Conservation (phyloP, 1,284 basidiomycete genomes). For the Sporisorium graminicola region DNA sequence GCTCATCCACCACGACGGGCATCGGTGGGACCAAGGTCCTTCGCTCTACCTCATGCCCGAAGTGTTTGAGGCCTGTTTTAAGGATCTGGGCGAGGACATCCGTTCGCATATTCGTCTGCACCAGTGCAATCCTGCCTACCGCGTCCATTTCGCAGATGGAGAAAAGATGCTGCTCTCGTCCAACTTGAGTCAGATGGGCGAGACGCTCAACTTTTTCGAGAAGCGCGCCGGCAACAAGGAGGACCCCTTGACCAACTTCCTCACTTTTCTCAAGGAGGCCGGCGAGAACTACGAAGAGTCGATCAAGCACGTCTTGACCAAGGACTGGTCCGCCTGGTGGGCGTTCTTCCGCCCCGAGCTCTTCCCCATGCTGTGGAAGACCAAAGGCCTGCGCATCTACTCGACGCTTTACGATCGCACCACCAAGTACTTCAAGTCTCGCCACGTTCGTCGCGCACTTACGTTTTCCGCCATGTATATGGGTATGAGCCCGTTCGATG, state of each 20-base stretch:
- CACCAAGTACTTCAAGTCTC: slow-evolving; percentile 72
- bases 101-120: slow-evolving; percentile 71
- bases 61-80: slow-evolving; percentile 72
- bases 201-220: slow-evolving; percentile 73
- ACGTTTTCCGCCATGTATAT: slow-evolving; percentile 57
- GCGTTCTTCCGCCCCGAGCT: slow-evolving; percentile 71
- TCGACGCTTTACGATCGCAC: slow-evolving; percentile 69
- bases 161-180: slow-evolving; percentile 71
- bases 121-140: slow-evolving; percentile 60
- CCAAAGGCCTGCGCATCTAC: slow-evolving; percentile 57
- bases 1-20: slow-evolving; percentile 72
- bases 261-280: slow-evolving; percentile 71
- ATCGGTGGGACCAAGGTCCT: slow-evolving; percentile 71
- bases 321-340: slow-evolving; percentile 71
- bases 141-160: slow-evolving; percentile 61
- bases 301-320: slow-evolving; percentile 71
- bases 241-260: slow-evolving; percentile 63
- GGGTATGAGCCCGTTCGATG: slow-evolving; percentile 73
- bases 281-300: slow-evolving; percentile 72
- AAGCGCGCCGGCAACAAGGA: slow-evolving; percentile 71
- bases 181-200: slow-evolving; percentile 72
- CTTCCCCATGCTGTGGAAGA: slow-evolving; percentile 69
- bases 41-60: slow-evolving; percentile 73
- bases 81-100: slow-evolving; percentile 71
- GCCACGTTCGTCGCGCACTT: slow-evolving; percentile 69